Percentiles rank a stretch among this genome's conserved stretches.
Conservation (phyloP, 345 rosid species). For the Turritis glabra region DNA sequence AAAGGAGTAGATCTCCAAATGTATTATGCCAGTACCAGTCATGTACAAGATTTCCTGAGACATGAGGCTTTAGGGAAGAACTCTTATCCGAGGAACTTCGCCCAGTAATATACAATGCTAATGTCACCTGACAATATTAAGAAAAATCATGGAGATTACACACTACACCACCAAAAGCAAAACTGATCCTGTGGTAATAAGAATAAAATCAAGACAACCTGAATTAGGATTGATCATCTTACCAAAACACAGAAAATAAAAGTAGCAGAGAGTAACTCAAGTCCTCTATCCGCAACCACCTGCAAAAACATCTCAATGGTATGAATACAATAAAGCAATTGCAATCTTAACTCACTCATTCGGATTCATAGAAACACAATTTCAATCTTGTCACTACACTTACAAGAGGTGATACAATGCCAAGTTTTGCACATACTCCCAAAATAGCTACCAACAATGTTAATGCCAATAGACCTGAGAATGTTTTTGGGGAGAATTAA, state of each 20-base stretch:
- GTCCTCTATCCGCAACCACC: slow-evolving; percentile 83
- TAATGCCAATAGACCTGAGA: slow-evolving; percentile 60
- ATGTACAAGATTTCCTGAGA: slow-evolving; percentile 64
- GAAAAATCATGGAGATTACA: slow-evolving; percentile 4
- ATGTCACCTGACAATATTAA: slow-evolving; percentile 52
- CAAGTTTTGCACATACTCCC: slow-evolving; percentile 56
- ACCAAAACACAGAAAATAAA: slow-evolving; percentile 70
- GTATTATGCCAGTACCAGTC: slow-evolving; percentile 61
- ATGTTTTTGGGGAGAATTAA: background rate
- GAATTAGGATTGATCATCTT: slow-evolving; percentile 37
- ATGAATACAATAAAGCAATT: slow-evolving; percentile 5
- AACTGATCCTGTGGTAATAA: background rate
- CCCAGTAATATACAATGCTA: slow-evolving; percentile 63
- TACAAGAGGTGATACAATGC: slow-evolving; percentile 62
- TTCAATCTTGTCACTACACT: slow-evolving; percentile 2
- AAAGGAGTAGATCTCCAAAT: slow-evolving; percentile 5
- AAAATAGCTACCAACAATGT: slow-evolving; percentile 57
- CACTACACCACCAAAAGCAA: background rate
- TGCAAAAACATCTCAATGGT: slow-evolving; percentile 35
- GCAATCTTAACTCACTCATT: background rate
- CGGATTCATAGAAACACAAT: background rate
- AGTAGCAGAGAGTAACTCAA: slow-evolving; percentile 79
- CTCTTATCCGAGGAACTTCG: slow-evolving; percentile 52
- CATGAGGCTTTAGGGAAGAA: slow-evolving; percentile 79
- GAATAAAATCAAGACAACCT: background rate